phyloP scores from a whole-genome alignment of 768 basidiomycete genomes.

The Leccinum subtestaceum region DNA sequence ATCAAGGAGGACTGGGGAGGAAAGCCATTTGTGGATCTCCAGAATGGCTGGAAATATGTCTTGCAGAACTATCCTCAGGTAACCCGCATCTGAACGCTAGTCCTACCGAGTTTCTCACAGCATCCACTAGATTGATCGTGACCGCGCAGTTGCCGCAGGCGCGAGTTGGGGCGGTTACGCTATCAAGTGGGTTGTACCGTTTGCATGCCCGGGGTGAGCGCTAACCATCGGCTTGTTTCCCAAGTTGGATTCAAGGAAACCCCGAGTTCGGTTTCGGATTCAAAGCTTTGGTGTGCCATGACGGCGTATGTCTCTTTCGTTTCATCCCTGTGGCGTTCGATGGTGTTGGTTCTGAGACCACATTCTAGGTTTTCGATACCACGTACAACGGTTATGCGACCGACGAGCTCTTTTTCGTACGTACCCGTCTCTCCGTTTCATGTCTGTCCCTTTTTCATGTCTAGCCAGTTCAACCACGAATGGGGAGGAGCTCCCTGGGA shows the following conservation, averaged over 20 bases:
- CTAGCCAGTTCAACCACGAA: conserved; percentile 73
- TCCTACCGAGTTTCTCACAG: background rate
- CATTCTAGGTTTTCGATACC: conserved; percentile 65
- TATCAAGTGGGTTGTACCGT: conserved; percentile 60
- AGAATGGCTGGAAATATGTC: conserved; percentile 69
- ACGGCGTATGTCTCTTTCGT: conserved; percentile 58
- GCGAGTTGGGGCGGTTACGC: conserved; percentile 88
- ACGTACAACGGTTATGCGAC: conserved; percentile 83
- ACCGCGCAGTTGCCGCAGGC: conserved; percentile 74
- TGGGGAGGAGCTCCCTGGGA: conserved; percentile 86
- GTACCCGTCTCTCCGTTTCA: conserved; percentile 24
- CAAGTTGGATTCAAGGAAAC: conserved; percentile 93
- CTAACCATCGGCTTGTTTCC: conserved; percentile 1
- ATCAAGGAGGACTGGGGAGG: conserved; percentile 84
- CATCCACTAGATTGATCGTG: conserved; percentile 55
- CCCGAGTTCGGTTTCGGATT: conserved; percentile 85
- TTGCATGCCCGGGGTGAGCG: background rate
- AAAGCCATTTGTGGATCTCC: conserved; percentile 77
- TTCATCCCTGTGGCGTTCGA: background rate
- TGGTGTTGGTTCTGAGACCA: background rate
- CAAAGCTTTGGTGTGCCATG: conserved; percentile 90
- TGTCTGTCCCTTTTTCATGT: conserved; percentile 1
- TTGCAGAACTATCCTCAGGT: conserved; percentile 71
- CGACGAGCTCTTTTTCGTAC: conserved; percentile 87
- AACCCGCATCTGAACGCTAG: background rate